These are phyloP conservation scores for Rhodocollybia butyracea DNA, from an alignment of 768 basidiomycete genomes.

Conservation along the genomic window DNA sequence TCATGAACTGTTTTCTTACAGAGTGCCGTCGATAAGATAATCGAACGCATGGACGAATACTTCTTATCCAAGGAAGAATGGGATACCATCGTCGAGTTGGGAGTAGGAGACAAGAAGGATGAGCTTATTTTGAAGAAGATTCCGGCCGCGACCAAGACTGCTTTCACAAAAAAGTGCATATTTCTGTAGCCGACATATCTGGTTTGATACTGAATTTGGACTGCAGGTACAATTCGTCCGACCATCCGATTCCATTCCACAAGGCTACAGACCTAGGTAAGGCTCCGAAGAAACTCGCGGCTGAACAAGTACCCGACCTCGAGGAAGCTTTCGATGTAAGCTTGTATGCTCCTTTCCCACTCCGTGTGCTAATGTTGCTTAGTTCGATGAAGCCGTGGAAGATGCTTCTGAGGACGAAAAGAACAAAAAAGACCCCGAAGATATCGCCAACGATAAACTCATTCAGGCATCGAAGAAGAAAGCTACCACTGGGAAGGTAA, in stretches of 20 bases:
- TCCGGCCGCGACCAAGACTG: constrained; percentile 70
- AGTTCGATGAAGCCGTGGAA: constrained; percentile 46
- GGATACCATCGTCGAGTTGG: constrained; percentile 94
- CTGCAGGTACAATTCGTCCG: constrained; percentile 77
- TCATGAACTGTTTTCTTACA: constrained; percentile 24
- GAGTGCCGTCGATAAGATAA: constrained; percentile 80
- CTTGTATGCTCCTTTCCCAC: not conserved
- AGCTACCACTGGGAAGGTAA: constrained; percentile 18
- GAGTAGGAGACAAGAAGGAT: constrained; percentile 77
- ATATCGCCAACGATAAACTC: constrained; percentile 31
- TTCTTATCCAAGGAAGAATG: constrained; percentile 93
- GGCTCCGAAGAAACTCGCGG: constrained; percentile 73
- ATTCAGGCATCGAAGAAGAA: constrained; percentile 43
- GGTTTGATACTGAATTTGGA: not conserved
- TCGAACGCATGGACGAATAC: constrained; percentile 90
- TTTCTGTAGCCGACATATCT: not conserved
- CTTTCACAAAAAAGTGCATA: constrained; percentile 81
- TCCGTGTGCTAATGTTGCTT: constrained; percentile 7
- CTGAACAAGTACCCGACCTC: constrained; percentile 78
- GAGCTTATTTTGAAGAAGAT: constrained; percentile 82
- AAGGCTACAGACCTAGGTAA: constrained; percentile 82
- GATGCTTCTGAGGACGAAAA: constrained; percentile 52
- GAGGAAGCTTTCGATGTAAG: constrained; percentile 88
- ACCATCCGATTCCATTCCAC: constrained; percentile 95
- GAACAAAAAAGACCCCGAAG: constrained; percentile 24